Evolutionary conservation across 2,329 filamentous ascomycete species (phyloP).

Genomic region (Scedosporium aurantiacum): DNA sequence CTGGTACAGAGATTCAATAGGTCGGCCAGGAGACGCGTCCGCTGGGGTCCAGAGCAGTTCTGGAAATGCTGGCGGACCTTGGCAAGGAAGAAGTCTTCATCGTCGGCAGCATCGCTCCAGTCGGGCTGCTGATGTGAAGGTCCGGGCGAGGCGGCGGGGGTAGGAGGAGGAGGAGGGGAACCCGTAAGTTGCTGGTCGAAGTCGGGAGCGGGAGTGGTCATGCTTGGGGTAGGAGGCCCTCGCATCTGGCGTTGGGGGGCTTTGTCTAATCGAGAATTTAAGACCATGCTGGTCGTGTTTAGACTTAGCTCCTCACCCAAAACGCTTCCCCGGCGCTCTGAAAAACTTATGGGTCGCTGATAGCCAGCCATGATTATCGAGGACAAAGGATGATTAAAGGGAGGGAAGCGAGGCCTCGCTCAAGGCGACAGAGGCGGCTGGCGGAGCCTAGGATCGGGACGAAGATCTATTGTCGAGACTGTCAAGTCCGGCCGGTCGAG

Average conservation of each 20-base stretch:
- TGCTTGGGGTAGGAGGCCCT: conserved; percentile 55
- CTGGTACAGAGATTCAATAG: conserved; percentile 90
- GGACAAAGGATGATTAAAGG: background rate
- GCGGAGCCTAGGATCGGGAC: background rate
- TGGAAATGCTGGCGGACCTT: conserved; percentile 73
- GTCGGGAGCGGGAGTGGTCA: conserved; percentile 53
- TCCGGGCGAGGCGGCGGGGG: conserved; percentile 53
- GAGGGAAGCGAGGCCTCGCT: background rate
- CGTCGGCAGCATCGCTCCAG: conserved; percentile 67
- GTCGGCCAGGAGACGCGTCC: conserved; percentile 74
- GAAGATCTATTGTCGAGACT: background rate
- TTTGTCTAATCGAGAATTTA: conserved; percentile 42
- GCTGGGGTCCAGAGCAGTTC: conserved; percentile 62
- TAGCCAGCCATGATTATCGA: conserved; percentile 28
- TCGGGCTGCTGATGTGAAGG: conserved; percentile 52
- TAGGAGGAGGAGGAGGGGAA: conserved; percentile 53
- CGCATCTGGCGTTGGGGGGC: conserved; percentile 33
- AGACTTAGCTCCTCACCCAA: conserved; percentile 47
- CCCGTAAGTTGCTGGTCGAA: conserved; percentile 50
- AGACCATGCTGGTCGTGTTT: conserved; percentile 32
- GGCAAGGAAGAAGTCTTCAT: conserved; percentile 73
- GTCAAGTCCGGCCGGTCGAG: background rate
- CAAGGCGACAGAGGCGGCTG: background rate
- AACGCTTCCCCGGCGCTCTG: conserved; percentile 48
- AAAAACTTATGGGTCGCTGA: conserved; percentile 45